These are phyloP conservation scores for Apiospora sp. DNA, from an alignment of 2,329 filamentous ascomycete species.

Conservation along the genomic window DNA sequence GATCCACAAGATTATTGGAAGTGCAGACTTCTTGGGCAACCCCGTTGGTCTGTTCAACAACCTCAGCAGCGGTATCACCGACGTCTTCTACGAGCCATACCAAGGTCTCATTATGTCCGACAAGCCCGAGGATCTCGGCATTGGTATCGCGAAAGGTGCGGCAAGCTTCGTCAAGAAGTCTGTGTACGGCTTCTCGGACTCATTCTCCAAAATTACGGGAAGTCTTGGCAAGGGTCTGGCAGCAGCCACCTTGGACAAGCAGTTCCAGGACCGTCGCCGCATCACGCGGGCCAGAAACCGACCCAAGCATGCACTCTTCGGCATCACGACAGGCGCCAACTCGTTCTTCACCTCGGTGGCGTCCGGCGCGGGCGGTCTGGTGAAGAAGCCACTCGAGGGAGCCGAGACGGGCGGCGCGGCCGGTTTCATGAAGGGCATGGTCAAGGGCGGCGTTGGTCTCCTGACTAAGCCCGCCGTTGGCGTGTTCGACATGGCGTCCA, in stretches of 20 bases:
- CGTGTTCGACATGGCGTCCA: conserved; percentile 95
- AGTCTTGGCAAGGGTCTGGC: conserved; percentile 96
- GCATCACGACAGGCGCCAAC: conserved; percentile 93
- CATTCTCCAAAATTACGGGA: conserved; percentile 96
- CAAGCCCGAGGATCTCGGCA: conserved; percentile 90
- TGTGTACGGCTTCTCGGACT: conserved; percentile 96
- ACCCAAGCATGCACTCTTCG: conserved; percentile 96
- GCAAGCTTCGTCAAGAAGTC: conserved; percentile 99
- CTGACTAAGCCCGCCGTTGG: conserved; percentile 97
- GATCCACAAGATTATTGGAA: conserved; percentile 96
- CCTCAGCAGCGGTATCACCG: conserved; percentile 93
- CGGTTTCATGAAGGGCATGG: conserved; percentile 97
- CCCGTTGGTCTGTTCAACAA: conserved; percentile 98
- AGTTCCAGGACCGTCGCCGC: conserved; percentile 95
- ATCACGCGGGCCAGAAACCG: conserved; percentile 93
- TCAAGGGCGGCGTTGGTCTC: conserved; percentile 92
- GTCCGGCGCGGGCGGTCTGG: conserved; percentile 91
- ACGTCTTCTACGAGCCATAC: conserved; percentile 99
- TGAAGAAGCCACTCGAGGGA: conserved; percentile 91
- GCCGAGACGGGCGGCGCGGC: conserved; percentile 94
- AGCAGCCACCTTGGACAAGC: conserved; percentile 95
- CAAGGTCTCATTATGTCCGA: conserved; percentile 97
- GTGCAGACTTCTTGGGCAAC: conserved; percentile 96
- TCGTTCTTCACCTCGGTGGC: conserved; percentile 92
- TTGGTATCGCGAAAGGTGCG: conserved; percentile 95